Conservation (phyloP, 441 rosid genomes). For the Melastoma candidum region DNA sequence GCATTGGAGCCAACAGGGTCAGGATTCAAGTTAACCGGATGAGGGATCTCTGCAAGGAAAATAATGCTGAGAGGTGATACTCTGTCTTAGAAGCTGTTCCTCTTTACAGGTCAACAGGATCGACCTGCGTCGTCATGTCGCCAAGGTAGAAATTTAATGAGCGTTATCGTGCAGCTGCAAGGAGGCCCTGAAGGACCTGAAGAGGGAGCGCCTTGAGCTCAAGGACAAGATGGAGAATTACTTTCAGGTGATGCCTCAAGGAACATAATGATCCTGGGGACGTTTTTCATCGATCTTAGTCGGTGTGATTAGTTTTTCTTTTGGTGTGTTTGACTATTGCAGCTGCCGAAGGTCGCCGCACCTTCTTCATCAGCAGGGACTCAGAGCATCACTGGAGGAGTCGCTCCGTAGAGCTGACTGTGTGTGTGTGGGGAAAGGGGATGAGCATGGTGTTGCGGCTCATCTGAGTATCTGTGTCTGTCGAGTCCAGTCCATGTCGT, state of each 20-base stretch:
- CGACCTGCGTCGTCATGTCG: not conserved
- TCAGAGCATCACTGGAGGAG: too few species aligned
- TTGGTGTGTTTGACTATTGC: too few species aligned
- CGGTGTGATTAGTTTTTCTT: too few species aligned
- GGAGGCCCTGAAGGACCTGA: constrained; percentile 12
- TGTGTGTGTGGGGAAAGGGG: too few species aligned
- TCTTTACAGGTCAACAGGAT: not conserved
- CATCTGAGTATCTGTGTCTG: too few species aligned
- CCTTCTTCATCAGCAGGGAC: too few species aligned
- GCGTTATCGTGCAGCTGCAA: constrained; percentile 15
- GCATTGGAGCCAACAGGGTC: constrained; percentile 25
- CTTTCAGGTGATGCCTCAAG: constrained; percentile 16
- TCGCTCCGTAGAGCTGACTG: too few species aligned
- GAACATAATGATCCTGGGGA: too few species aligned
- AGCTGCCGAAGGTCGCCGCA: too few species aligned
- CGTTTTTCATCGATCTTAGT: too few species aligned
- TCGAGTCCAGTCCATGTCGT: too few species aligned
- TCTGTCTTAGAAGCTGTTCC: not conserved
- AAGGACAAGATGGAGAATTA: constrained; percentile 20
- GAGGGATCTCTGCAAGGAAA: constrained; percentile 6
- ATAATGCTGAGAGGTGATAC: constrained; percentile 17
- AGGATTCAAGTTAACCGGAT: constrained; percentile 6
- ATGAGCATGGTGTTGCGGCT: too few species aligned
- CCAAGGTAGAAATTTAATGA: not conserved
- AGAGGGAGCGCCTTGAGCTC: constrained; percentile 12